Percentiles rank a stretch among this genome's conserved stretches.
Evolutionary conservation across 331 rosid genomes (phyloP).

Genomic region (Spiraea crenata): DNA sequence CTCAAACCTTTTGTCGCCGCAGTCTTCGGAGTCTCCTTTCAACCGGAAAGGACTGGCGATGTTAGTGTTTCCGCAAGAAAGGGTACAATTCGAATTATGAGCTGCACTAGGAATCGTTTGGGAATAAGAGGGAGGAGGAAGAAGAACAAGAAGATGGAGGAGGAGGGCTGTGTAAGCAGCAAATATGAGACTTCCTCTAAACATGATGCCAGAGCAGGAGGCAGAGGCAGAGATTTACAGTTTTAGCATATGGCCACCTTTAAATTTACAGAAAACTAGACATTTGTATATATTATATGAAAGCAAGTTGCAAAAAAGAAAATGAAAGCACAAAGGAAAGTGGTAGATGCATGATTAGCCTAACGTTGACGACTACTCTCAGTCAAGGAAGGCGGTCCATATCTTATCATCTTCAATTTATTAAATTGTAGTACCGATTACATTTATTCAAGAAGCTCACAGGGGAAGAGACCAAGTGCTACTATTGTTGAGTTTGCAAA

Average conservation of each 20-base stretch:
- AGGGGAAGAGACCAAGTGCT: too few species aligned
- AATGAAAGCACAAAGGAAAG: background rate
- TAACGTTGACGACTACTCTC: too few species aligned
- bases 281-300: too few species aligned
- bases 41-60: constrained; percentile 34
- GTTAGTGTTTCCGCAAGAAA: constrained; percentile 26
- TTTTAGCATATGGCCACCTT: too few species aligned
- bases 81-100: background rate
- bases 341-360: too few species aligned
- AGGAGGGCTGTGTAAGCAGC: background rate
- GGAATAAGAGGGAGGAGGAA: background rate
- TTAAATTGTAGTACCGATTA: too few species aligned
- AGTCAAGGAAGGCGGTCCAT: too few species aligned
- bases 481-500: too few species aligned
- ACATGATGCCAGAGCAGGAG: background rate
- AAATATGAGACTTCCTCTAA: background rate
- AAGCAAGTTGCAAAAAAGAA: background rate
- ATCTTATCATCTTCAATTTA: too few species aligned
- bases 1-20: constrained; percentile 12
- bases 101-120: background rate
- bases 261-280: too few species aligned
- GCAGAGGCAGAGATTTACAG: background rate
- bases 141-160: background rate
- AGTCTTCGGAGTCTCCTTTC: constrained; percentile 2
- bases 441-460: too few species aligned